phyloP scores from a whole-genome alignment of 352 stramenopile species.

The Phytophthora crassamura region DNA sequence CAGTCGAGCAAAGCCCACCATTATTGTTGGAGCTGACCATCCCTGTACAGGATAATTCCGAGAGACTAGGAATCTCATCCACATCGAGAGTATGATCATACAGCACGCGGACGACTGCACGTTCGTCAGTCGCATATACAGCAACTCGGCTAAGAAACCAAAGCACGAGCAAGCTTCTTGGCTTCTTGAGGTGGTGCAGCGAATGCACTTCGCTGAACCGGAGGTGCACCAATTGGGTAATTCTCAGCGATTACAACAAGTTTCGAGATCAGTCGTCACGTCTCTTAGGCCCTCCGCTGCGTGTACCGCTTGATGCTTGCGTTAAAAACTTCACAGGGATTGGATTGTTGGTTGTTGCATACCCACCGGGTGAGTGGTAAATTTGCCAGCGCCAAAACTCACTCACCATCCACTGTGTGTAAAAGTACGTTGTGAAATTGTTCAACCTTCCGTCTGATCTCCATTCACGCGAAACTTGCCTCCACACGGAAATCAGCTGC shows the following conservation, averaged over 20 bases:
- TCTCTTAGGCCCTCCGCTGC: background rate
- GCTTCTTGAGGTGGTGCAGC: background rate
- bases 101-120: background rate
- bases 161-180: background rate
- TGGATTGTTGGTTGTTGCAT: constrained; percentile 23
- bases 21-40: too few species aligned
- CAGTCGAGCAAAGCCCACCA: too few species aligned
- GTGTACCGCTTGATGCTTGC: constrained; percentile 22
- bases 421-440: constrained; percentile 13
- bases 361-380: constrained; percentile 13
- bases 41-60: background rate
- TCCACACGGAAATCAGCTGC: background rate
- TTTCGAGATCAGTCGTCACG: background rate
- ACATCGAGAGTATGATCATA: background rate
- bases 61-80: background rate
- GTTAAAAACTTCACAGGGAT: constrained; percentile 24
- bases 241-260: constrained; percentile 9
- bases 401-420: constrained; percentile 8
- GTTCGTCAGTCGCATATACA: background rate
- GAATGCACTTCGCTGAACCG: background rate
- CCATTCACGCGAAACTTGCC: background rate
- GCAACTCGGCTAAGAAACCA: background rate
- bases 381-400: constrained; percentile 24
- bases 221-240: constrained; percentile 1
- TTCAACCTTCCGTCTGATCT: background rate